phyloP scores from a whole-genome alignment of 768 basidiomycete genomes.

The Pleurotus tuber-regium region DNA sequence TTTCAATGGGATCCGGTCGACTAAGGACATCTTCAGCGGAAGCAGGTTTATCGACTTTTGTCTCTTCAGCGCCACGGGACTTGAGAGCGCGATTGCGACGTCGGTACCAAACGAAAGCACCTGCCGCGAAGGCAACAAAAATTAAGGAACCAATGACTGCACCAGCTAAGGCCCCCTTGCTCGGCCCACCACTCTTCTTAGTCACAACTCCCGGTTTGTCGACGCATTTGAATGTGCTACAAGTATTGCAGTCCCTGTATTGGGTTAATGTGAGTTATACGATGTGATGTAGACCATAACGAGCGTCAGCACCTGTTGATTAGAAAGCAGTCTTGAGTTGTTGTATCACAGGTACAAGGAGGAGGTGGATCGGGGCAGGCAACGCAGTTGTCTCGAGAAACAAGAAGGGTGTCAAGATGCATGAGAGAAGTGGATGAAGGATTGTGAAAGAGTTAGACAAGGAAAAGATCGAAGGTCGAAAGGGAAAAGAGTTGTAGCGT shows the following conservation, averaged over 20 bases:
- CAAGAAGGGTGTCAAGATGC: constrained; percentile 34
- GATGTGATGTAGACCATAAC: neutral
- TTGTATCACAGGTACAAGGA: constrained; percentile 49
- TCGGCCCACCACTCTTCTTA: constrained; percentile 36
- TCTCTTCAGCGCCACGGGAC: constrained; percentile 27
- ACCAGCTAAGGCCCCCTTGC: constrained; percentile 72
- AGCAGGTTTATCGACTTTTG: constrained; percentile 63
- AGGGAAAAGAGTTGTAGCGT: constrained; percentile 18
- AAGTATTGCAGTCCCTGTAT: constrained; percentile 56
- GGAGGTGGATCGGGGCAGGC: constrained; percentile 43
- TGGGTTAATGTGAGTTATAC: constrained; percentile 11
- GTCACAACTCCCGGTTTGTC: constrained; percentile 22
- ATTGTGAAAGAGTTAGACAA: constrained; percentile 24
- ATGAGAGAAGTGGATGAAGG: constrained; percentile 32
- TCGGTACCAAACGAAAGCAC: constrained; percentile 63
- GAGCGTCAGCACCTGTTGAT: constrained; percentile 50
- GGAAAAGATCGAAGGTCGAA: constrained; percentile 19
- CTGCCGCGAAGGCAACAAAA: constrained; percentile 51
- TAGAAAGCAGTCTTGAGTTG: constrained; percentile 56
- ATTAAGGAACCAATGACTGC: constrained; percentile 65
- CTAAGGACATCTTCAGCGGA: constrained; percentile 76
- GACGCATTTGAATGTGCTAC: constrained; percentile 53
- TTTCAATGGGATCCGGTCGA: constrained; percentile 80
- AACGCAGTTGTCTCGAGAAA: constrained; percentile 42
- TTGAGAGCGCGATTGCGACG: constrained; percentile 22